These are phyloP conservation scores for Bremia lactucae DNA, from an alignment of 352 stramenopile genomes.

Conservation along the genomic window DNA sequence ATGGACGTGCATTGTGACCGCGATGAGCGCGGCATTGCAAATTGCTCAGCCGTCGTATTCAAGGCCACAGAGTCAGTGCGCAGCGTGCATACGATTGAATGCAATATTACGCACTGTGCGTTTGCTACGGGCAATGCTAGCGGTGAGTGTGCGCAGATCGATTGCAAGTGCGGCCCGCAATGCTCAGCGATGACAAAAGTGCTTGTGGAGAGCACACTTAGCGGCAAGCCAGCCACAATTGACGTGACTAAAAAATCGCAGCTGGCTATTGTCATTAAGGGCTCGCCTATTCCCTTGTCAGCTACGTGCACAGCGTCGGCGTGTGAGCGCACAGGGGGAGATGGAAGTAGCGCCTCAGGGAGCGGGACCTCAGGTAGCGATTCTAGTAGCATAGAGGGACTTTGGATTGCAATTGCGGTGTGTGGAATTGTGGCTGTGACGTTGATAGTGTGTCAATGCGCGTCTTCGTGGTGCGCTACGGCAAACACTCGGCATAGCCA, in stretches of 20 bases:
- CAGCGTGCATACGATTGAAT: slow-evolving; percentile 62
- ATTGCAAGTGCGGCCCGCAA: slow-evolving; percentile 50
- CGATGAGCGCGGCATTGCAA: slow-evolving; percentile 16
- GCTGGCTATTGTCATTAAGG: slow-evolving; percentile 58
- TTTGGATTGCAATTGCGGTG: slow-evolving; percentile 13
- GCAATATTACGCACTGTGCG: slow-evolving; percentile 36
- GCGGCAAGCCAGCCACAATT: slow-evolving; percentile 55
- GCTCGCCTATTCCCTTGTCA: slow-evolving; percentile 54
- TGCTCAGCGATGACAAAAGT: slow-evolving; percentile 56
- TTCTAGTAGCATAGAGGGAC: slow-evolving; percentile 4
- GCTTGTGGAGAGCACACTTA: slow-evolving; percentile 62
- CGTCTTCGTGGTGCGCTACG: slow-evolving; percentile 8
- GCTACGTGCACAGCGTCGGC: slow-evolving; percentile 53
- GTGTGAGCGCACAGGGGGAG: slow-evolving; percentile 40
- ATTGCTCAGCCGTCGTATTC: slow-evolving; percentile 59
- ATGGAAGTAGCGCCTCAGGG: slow-evolving; percentile 20
- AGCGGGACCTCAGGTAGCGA: slow-evolving; percentile 17
- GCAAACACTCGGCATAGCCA: background rate
- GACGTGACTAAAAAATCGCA: slow-evolving; percentile 28
- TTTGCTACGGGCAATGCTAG: slow-evolving; percentile 35
- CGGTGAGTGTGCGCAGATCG: slow-evolving; percentile 35
- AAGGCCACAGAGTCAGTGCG: slow-evolving; percentile 35
- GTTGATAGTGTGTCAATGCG: slow-evolving; percentile 12
- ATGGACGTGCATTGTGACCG: slow-evolving; percentile 54
- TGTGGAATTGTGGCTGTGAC: slow-evolving; percentile 7